A percentile compares a stretch with the other conserved stretches of the same genome.
Conservation (phyloP, 306 rosid genomes). For the Dalbergia cochinchinensis region DNA sequence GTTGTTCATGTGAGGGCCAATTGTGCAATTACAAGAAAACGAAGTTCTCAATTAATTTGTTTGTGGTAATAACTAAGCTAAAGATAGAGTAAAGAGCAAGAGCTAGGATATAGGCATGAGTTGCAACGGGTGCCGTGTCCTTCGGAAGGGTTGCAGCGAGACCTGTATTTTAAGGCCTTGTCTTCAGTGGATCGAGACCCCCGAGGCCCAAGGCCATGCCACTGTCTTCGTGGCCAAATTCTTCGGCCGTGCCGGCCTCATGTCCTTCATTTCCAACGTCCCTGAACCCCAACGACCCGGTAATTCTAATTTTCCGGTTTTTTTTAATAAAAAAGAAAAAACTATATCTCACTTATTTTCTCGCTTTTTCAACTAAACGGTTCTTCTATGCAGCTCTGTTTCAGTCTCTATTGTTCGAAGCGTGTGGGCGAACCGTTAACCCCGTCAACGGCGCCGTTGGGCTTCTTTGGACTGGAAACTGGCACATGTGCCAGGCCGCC, state of each 20-base stretch:
- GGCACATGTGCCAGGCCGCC: slow-evolving; percentile 92
- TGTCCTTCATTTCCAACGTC: slow-evolving; percentile 97
- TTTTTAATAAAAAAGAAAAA: background rate
- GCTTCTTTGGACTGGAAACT: slow-evolving; percentile 85
- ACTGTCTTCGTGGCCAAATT: slow-evolving; percentile 97
- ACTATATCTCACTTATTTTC: background rate
- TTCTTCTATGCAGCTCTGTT: slow-evolving; percentile 63
- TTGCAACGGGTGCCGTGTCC: slow-evolving; percentile 98
- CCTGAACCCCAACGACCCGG: slow-evolving; percentile 84
- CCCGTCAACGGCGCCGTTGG: slow-evolving; percentile 93
- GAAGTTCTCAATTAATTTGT: too few species aligned
- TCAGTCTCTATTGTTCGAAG: slow-evolving; percentile 84
- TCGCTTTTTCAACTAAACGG: background rate
- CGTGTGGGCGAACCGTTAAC: slow-evolving; percentile 87
- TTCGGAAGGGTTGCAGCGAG: slow-evolving; percentile 97
- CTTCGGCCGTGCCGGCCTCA: slow-evolving; percentile 99
- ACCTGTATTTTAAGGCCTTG: slow-evolving; percentile 90
- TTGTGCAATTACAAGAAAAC: background rate
- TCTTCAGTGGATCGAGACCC: slow-evolving; percentile 86
- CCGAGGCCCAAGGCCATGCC: slow-evolving; percentile 96
- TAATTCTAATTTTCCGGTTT: slow-evolving; percentile 20
- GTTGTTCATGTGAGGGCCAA: slow-evolving; percentile 43
- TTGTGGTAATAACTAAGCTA: too few species aligned
- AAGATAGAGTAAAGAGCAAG: background rate
- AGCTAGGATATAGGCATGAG: slow-evolving; percentile 58